Base-by-base conservation (phyloP, 2,329 filamentous ascomycete species). In the Trichoderma lentiforme region DNA sequence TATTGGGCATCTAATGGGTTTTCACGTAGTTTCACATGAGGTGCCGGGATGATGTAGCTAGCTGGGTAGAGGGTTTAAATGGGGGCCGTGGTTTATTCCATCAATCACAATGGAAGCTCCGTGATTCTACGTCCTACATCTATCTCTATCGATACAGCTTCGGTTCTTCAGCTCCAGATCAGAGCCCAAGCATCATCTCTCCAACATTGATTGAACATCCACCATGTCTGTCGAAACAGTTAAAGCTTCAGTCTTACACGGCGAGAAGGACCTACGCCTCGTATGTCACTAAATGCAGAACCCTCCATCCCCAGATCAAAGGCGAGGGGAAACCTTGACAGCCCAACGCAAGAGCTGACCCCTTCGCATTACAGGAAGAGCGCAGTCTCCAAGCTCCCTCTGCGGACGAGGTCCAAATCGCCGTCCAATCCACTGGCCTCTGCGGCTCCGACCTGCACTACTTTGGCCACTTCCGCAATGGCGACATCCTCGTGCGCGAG, bases 381-480 rank as follows among this genome's bases (percentile, higher is more conserved):
- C 86, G 89, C 73, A 77, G 81, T 7, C 84, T 91, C 28, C 80
- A 88, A 5, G 71, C 85, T n/a, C 89, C 89, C 15, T 82, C 82
- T 15, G 80, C 84, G 72, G 82, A 85, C 75, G 88, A 91, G 74
- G 86, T 92, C 69, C 89, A 90, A 76, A 83, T 92, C 73, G 83
- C 86, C 74, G 83, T 91, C 76, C 86, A 86, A 73, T 84, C 87
- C 61, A 92, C 90, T 15, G 89, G 89, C 61, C 84, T 92, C 78
- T 92, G 90, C 80, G 90, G 90, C 75, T 91, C 89, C 43, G 90
- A 92, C 73, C 84, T 91, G 71, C 89, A 91, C 79, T 92, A 92
- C 84, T 91, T 86, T 82, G 86, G 84, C 78, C 89, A 91, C 81
- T 90, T 86, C 81, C 87, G 88, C 79, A 91, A 91, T 76, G 90